Evolutionary conservation across 192 early-diverging fungal genomes (phyloP).

Genomic region (Backusella australiensis): DNA sequence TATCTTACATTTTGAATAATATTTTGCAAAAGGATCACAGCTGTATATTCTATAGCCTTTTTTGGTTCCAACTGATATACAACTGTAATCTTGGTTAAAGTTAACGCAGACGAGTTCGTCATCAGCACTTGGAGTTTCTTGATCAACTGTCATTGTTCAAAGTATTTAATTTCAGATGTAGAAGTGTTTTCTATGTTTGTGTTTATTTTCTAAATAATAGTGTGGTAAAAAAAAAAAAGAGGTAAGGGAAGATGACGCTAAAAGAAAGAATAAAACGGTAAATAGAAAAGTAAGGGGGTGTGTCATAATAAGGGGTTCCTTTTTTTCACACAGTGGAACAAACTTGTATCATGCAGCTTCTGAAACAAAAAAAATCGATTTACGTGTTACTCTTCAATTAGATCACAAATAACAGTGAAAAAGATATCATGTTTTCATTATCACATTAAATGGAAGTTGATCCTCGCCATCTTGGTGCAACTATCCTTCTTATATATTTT

Average conservation of each 20-base stretch:
- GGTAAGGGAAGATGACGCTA: background rate
- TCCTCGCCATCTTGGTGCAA: too few species aligned
- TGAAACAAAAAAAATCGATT: background rate
- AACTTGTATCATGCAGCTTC: background rate
- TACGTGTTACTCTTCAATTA: background rate
- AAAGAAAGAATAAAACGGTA: background rate
- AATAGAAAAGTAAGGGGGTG: background rate
- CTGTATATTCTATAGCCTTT: conserved; percentile 94
- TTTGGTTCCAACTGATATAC: conserved; percentile 81
- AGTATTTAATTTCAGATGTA: background rate
- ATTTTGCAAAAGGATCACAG: conserved; percentile 94
- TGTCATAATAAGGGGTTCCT: background rate
- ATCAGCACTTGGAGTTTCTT: background rate
- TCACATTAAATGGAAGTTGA: too few species aligned
- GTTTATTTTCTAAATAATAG: background rate
- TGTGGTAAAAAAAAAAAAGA: background rate
- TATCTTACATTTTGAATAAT: conserved; percentile 72
- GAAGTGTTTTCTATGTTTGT: background rate
- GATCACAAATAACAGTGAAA: background rate
- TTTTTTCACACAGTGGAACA: background rate
- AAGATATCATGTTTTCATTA: too few species aligned
- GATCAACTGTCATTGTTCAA: background rate
- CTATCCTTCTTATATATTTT: too few species aligned
- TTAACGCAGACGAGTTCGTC: conserved; percentile 71
- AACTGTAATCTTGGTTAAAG: conserved; percentile 85